These are phyloP conservation scores for Globisporangium ultimum DNA, from an alignment of 352 stramenopile species.

Conservation along the genomic window DNA sequence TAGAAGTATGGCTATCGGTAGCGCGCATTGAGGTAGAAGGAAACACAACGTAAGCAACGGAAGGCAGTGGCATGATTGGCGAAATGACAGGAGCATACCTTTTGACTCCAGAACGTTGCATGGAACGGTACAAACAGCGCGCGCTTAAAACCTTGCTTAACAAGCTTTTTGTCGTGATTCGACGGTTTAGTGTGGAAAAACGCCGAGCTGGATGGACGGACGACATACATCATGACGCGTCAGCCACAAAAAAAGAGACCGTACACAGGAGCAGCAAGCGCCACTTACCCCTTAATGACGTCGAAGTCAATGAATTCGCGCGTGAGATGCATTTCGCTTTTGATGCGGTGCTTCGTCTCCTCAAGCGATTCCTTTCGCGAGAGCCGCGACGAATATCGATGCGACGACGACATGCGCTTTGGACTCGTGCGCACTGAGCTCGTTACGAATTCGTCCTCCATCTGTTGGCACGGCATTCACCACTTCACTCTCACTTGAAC, in stretches of 20 bases:
- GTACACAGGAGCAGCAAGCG: slow-evolving; percentile 1
- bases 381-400: slow-evolving; percentile 23
- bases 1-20: slow-evolving; percentile 56
- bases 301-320: slow-evolving; percentile 86
- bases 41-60: not conserved
- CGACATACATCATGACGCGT: not conserved
- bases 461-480: slow-evolving; percentile 13
- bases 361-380: slow-evolving; percentile 53
- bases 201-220: slow-evolving; percentile 36
- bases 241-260: not conserved
- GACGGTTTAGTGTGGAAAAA: slow-evolving; percentile 85
- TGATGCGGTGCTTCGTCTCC: slow-evolving; percentile 36
- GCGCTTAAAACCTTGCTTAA: slow-evolving; percentile 64
- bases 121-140: slow-evolving; percentile 77
- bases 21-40: not conserved
- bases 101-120: slow-evolving; percentile 69
- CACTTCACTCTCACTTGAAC: not conserved
- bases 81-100: slow-evolving; percentile 19
- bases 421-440: slow-evolving; percentile 18
- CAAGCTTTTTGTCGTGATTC: slow-evolving; percentile 76
- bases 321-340: slow-evolving; percentile 58
- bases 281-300: slow-evolving; percentile 75
- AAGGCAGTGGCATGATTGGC: not conserved
- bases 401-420: slow-evolving; percentile 23
- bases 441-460: slow-evolving; percentile 42